These are phyloP conservation scores for Thuja plicata DNA, from an alignment of 83 land plant genomes.

Conservation along the genomic window DNA sequence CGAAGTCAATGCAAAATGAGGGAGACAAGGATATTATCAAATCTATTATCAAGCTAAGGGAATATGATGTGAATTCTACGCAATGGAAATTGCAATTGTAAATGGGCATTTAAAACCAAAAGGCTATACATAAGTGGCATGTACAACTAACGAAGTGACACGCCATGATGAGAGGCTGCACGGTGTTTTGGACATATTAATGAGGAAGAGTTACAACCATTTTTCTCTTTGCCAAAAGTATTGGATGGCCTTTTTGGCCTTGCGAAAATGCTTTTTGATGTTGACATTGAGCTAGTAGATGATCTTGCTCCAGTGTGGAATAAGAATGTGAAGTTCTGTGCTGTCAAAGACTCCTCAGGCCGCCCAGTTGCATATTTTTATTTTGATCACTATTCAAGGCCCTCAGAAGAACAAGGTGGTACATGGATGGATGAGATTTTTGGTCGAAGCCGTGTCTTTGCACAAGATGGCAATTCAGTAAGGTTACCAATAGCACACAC, in stretches of 20 bases:
- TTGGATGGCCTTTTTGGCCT: constrained; percentile 85
- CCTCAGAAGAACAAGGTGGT: constrained; percentile 88
- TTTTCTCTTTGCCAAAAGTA: constrained; percentile 85
- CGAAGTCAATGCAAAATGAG: too few relatives aligned
- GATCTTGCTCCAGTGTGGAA: constrained; percentile 92
- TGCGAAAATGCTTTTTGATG: constrained; percentile 72
- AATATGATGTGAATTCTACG: too few relatives aligned
- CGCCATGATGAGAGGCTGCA: too few relatives aligned
- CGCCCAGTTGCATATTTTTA: constrained; percentile 78
- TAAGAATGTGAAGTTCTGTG: constrained; percentile 69
- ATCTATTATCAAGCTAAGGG: too few relatives aligned
- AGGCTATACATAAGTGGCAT: too few relatives aligned
- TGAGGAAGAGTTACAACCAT: constrained; percentile 82
- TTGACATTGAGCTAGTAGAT: constrained; percentile 80
- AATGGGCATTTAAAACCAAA: too few relatives aligned
- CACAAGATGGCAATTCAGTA: constrained; percentile 50
- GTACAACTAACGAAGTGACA: too few relatives aligned
- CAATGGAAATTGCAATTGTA: too few relatives aligned
- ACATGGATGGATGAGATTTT: constrained; percentile 97
- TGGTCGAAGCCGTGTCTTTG: constrained; percentile 65
- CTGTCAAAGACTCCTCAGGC: constrained; percentile 69
- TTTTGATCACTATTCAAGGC: constrained; percentile 92
- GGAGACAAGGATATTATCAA: too few relatives aligned
- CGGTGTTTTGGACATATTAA: too few relatives aligned
- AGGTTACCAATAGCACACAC: constrained; percentile 87